Evolutionary conservation across 2,329 filamentous ascomycete species (phyloP).

Genomic region (Parasarocladium wereldwijsianum): DNA sequence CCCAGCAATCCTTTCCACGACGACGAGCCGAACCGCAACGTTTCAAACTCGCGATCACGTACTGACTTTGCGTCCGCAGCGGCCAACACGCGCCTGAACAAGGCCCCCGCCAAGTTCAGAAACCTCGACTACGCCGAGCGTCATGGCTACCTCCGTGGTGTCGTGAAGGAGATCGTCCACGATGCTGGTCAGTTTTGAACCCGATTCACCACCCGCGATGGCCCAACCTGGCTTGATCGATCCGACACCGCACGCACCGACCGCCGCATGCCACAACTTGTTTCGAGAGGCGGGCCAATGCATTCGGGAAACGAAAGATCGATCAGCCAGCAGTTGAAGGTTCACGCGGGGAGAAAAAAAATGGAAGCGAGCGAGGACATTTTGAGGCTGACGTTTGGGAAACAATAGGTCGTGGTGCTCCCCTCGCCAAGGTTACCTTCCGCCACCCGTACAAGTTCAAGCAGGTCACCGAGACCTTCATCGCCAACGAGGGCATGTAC

Average conservation of each 20-base stretch:
- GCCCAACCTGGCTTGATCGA: conserved; percentile 7
- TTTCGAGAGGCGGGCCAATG: too few relatives aligned
- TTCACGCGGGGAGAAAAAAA: conserved; percentile 1
- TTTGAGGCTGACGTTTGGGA: conserved; percentile 12
- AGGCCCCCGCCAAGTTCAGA: conserved; percentile 75
- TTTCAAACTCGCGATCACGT: conserved; percentile 5
- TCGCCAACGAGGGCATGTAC: conserved; percentile 99
- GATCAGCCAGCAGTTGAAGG: conserved; percentile 4
- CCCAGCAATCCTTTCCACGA: conserved; percentile 8
- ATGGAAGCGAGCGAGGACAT: conserved; percentile 3
- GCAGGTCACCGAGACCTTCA: conserved; percentile 97
- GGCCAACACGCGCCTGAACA: conserved; percentile 83
- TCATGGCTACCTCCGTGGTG: conserved; percentile 93
- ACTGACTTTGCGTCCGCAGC: conserved; percentile 30
- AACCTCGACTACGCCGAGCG: conserved; percentile 92
- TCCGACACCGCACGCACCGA: conserved; percentile 6
- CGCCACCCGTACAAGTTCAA: conserved; percentile 98
- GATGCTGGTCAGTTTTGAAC: conserved; percentile 55
- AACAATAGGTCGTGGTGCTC: conserved; percentile 62
- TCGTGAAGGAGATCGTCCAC: conserved; percentile 99
- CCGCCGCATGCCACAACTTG: too few relatives aligned
- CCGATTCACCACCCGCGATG: conserved; percentile 1
- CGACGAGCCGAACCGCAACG: conserved; percentile 5
- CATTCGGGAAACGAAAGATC: conserved; percentile 8
- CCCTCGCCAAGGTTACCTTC: conserved; percentile 93